Evolutionary conservation across 257 asterid genomes (phyloP).

Genomic region (Lycium ferocissimum): DNA sequence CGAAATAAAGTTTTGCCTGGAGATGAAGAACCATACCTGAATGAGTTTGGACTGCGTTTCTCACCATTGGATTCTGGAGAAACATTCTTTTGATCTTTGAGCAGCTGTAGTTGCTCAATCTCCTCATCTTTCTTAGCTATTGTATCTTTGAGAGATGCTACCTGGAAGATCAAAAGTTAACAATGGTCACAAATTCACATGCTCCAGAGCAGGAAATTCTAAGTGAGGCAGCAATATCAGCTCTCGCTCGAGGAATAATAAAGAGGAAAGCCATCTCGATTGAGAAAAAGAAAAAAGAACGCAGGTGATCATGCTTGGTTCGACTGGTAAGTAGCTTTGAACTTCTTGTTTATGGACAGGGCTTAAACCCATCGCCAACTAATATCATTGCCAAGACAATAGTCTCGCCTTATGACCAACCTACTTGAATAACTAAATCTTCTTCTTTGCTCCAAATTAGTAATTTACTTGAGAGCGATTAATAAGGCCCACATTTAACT

Average conservation of each 20-base stretch:
- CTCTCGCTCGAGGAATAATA: neutral
- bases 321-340: neutral
- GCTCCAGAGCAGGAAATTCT: neutral
- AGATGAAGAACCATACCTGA: slow-evolving; percentile 56
- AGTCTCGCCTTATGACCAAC: neutral
- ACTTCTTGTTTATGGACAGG: neutral
- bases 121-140: slow-evolving; percentile 89
- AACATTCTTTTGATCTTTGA: slow-evolving; percentile 52
- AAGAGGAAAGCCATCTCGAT: neutral
- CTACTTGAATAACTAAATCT: neutral
- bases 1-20: slow-evolving; percentile 28
- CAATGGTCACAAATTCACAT: neutral
- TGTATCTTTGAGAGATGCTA: slow-evolving; percentile 81
- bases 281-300: neutral
- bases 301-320: neutral
- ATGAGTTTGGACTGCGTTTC: slow-evolving; percentile 43
- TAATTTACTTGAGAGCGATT: neutral
- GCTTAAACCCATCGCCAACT: neutral
- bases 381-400: slow-evolving; percentile 11
- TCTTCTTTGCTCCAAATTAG: neutral
- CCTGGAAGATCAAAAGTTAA: slow-evolving; percentile 47
- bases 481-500: neutral
- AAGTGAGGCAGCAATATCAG: neutral
- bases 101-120: slow-evolving; percentile 66
- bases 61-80: slow-evolving; percentile 39